These are phyloP conservation scores for Scedosporium aurantiacum DNA, from an alignment of 2,329 filamentous ascomycete genomes.

Conservation along the genomic window DNA sequence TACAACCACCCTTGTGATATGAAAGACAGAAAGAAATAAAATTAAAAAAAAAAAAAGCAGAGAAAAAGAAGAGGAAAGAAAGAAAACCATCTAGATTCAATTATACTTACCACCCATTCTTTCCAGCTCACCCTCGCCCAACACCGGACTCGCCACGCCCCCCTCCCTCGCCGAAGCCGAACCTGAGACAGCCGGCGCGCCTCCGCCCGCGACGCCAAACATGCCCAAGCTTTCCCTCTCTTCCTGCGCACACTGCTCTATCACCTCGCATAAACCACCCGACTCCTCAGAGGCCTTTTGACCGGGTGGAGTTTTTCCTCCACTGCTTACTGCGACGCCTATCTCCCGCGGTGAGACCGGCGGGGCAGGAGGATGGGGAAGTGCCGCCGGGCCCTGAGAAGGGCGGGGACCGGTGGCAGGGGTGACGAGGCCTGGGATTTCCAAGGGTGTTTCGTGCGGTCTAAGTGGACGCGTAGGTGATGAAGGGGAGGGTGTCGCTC, in stretches of 20 bases:
- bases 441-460: conserved; percentile 23
- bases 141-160: conserved; percentile 8
- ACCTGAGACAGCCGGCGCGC: conserved; percentile 4
- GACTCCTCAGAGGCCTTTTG: conserved; percentile 15
- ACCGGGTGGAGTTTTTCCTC: conserved; percentile 7
- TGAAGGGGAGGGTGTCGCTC: conserved; percentile 12
- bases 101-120: conserved; percentile 18
- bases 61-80: background rate
- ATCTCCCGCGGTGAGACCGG: conserved; percentile 4
- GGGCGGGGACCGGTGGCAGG: conserved; percentile 3
- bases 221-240: conserved; percentile 23
- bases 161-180: conserved; percentile 1
- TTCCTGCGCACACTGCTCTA: conserved; percentile 20
- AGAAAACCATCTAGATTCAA: background rate
- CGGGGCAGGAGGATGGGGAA: background rate
- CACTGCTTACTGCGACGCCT: conserved; percentile 10
- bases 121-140: conserved; percentile 17
- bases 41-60: background rate
- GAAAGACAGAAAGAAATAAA: background rate
- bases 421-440: conserved; percentile 24
- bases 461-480: conserved; percentile 24
- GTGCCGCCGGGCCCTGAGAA: background rate
- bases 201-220: conserved; percentile 13
- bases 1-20: background rate
- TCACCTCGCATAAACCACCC: conserved; percentile 19